Conservation (phyloP, 345 rosid genomes). For the Salix purpurea region DNA sequence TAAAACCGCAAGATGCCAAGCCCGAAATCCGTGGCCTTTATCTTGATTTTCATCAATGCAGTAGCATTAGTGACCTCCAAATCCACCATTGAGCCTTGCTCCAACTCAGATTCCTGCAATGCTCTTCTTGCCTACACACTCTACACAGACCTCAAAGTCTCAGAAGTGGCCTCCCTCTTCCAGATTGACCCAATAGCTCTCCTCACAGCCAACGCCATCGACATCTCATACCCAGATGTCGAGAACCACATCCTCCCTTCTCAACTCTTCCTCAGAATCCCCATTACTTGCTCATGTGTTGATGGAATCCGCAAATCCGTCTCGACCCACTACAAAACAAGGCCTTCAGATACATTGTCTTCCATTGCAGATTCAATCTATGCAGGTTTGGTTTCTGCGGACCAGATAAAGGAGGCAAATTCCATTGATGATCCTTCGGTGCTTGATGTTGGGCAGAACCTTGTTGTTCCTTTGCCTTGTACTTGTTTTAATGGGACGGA, state of each 20-base stretch:
- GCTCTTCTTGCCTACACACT: constrained; percentile 87
- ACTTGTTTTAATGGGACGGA: constrained; percentile 91
- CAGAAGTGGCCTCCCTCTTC: constrained; percentile 89
- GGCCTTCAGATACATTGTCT: constrained; percentile 66
- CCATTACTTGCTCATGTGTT: constrained; percentile 76
- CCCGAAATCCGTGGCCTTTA: constrained; percentile 14
- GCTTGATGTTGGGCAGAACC: constrained; percentile 66
- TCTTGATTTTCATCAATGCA: constrained; percentile 38
- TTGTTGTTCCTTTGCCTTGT: constrained; percentile 83
- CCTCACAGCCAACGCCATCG: constrained; percentile 78
- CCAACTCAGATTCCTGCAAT: constrained; percentile 69
- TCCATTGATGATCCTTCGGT: constrained; percentile 58
- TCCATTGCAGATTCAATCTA: constrained; percentile 64
- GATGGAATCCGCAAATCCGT: constrained; percentile 86
- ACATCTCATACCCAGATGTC: constrained; percentile 85
- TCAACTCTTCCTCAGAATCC: constrained; percentile 73
- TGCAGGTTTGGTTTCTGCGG: constrained; percentile 77
- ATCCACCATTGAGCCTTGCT: constrained; percentile 94
- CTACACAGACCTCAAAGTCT: constrained; percentile 85
- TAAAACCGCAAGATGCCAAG: constrained; percentile 31
- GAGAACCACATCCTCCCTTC: constrained; percentile 90
- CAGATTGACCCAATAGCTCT: constrained; percentile 76
- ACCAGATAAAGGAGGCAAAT: constrained; percentile 85
- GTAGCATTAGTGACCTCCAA: constrained; percentile 41
- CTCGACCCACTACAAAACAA: constrained; percentile 74